These are phyloP conservation scores for Arachis stenosperma DNA, from an alignment of 306 rosid species.

Conservation along the genomic window DNA sequence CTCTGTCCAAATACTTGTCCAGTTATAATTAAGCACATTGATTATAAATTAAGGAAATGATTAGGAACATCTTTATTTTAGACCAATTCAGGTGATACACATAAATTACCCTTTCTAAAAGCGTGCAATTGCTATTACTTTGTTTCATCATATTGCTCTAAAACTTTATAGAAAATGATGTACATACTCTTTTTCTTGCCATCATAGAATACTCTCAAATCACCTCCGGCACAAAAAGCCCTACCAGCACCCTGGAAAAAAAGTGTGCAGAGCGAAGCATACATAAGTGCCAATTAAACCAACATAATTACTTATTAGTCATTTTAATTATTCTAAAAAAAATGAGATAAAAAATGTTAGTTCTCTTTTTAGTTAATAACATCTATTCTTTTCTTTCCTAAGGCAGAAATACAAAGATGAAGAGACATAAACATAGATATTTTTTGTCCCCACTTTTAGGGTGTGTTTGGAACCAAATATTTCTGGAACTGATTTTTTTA, in stretches of 20 bases:
- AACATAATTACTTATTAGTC: not conserved
- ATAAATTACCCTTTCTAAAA: not conserved
- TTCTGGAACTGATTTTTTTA: too few species aligned
- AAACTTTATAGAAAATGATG: slow-evolving; percentile 20
- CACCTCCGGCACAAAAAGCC: slow-evolving; percentile 96
- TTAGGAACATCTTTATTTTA: too few species aligned
- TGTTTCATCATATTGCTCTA: not conserved
- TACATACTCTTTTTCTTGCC: slow-evolving; percentile 69
- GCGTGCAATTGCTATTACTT: not conserved
- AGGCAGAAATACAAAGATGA: too few species aligned
- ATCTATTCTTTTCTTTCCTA: too few species aligned
- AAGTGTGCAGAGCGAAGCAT: slow-evolving; percentile 5
- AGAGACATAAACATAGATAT: too few species aligned
- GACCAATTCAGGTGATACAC: too few species aligned
- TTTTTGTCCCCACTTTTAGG: too few species aligned
- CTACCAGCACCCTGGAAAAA: slow-evolving; percentile 79
- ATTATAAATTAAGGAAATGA: too few species aligned
- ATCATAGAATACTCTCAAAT: slow-evolving; percentile 83
- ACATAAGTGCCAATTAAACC: not conserved
- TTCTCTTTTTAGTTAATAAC: too few species aligned
- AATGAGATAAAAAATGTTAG: too few species aligned
- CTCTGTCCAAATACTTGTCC: slow-evolving; percentile 54
- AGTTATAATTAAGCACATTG: too few species aligned
- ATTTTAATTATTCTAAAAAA: not conserved
- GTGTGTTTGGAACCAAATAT: too few species aligned